Evolutionary conservation across 2,329 filamentous ascomycete genomes (phyloP).

Genomic region (Furcasterigmium furcatum): DNA sequence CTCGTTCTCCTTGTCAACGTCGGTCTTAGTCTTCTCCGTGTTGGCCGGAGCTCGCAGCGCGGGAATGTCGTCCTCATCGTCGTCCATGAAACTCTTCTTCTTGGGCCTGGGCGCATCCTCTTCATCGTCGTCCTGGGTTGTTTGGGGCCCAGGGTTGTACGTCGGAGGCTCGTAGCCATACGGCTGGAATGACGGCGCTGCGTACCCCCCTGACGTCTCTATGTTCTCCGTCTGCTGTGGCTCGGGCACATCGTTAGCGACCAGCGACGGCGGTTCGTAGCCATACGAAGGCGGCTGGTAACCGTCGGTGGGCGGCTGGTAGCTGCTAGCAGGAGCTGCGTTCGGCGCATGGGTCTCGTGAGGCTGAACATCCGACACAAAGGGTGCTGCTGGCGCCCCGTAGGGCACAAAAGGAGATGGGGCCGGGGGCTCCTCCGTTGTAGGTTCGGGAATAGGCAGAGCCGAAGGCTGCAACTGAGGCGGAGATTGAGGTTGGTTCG

Average conservation of each 20-base stretch:
- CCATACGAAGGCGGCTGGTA: conserved; percentile 48
- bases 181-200: conserved; percentile 60
- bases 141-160: conserved; percentile 47
- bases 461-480: background rate
- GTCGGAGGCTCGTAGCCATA: conserved; percentile 56
- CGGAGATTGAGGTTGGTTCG: background rate
- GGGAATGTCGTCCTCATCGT: conserved; percentile 74
- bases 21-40: conserved; percentile 58
- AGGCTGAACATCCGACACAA: background rate
- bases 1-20: conserved; percentile 75
- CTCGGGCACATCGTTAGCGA: conserved; percentile 22
- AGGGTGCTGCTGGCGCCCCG: background rate
- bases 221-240: conserved; percentile 21
- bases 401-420: background rate
- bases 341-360: background rate
- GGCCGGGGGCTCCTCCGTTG: background rate
- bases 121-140: conserved; percentile 37
- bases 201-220: conserved; percentile 43
- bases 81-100: conserved; percentile 77
- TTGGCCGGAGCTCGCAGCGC: conserved; percentile 39
- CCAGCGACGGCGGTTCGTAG: conserved; percentile 45
- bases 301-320: conserved; percentile 13
- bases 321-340: background rate
- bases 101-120: conserved; percentile 51
- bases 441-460: background rate